Conservation (phyloP, 2,329 filamentous ascomycete genomes). For the Trichoderma sp. region DNA sequence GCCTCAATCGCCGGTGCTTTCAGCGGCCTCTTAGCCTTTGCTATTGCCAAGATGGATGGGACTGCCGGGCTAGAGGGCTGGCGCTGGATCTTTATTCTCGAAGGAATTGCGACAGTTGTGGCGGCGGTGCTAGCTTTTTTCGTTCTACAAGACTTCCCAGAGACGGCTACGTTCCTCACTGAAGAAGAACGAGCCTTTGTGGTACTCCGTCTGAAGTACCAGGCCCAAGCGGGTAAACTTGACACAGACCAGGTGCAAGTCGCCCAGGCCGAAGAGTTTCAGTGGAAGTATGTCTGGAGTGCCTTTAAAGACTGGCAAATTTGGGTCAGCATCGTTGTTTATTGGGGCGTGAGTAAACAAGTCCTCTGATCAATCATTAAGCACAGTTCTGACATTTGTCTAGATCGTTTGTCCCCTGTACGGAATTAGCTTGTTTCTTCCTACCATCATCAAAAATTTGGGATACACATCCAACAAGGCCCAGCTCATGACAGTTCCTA, state of each 20-base stretch:
- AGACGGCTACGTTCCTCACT: constrained; percentile 70
- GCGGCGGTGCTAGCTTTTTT: constrained; percentile 67
- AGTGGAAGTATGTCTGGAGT: constrained; percentile 70
- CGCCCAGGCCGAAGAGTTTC: constrained; percentile 71
- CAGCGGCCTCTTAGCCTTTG: constrained; percentile 68
- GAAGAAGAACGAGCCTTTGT: constrained; percentile 69
- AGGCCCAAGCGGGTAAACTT: constrained; percentile 41
- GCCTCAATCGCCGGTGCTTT: constrained; percentile 78
- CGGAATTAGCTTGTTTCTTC: constrained; percentile 58
- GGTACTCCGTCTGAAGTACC: constrained; percentile 66
- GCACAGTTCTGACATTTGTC: not conserved
- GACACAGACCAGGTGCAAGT: constrained; percentile 30
- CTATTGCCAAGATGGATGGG: constrained; percentile 67
- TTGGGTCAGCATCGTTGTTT: constrained; percentile 57
- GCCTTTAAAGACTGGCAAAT: constrained; percentile 81
- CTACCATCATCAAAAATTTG: constrained; percentile 60
- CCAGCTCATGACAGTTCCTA: constrained; percentile 63
- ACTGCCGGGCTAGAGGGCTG: constrained; percentile 57
- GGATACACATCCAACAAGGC: constrained; percentile 57
- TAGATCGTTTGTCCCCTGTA: constrained; percentile 54
- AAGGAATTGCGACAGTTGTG: constrained; percentile 67
- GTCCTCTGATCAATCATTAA: not conserved
- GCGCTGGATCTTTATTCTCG: constrained; percentile 66
- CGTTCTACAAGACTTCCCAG: constrained; percentile 76
- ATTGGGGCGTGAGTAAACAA: constrained; percentile 55